These are phyloP conservation scores for Filobasidium wieringae DNA, from an alignment of 768 basidiomycete genomes.

Conservation along the genomic window DNA sequence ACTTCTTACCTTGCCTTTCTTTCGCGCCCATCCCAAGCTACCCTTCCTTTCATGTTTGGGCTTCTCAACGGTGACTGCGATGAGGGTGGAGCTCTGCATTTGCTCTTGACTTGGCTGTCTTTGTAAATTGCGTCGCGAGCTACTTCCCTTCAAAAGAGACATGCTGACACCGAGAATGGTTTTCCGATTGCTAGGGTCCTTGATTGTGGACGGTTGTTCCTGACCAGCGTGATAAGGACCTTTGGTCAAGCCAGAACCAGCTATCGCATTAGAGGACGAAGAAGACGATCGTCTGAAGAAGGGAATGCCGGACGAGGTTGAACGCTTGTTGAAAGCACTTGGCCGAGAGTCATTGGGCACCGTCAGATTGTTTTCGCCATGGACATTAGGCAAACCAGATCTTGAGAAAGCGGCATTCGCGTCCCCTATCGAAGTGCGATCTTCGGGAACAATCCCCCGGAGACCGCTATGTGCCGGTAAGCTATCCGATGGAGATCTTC, in stretches of 20 bases:
- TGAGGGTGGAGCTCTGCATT: not conserved
- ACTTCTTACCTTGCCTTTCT: conserved; percentile 31
- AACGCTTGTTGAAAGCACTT: conserved; percentile 46
- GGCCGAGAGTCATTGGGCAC: conserved; percentile 8
- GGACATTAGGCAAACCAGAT: too few species aligned
- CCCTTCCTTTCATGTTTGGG: conserved; percentile 12
- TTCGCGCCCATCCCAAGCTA: conserved; percentile 31
- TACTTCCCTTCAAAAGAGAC: conserved; percentile 70
- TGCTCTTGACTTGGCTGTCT: conserved; percentile 1
- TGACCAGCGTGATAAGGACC: not conserved
- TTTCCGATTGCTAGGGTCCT: conserved; percentile 21
- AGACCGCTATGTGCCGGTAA: not conserved
- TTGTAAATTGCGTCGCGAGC: conserved; percentile 55
- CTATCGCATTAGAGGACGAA: conserved; percentile 19
- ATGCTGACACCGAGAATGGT: conserved; percentile 70
- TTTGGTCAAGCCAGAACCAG: not conserved
- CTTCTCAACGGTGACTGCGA: not conserved
- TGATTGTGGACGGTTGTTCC: conserved; percentile 3
- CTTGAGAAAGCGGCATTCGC: not conserved
- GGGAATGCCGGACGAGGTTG: conserved; percentile 69
- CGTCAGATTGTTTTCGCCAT: not conserved
- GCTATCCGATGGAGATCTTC: not conserved
- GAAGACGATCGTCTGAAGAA: conserved; percentile 38
- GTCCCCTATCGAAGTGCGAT: not conserved
- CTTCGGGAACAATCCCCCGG: not conserved